Conservation (phyloP, 371 early-diverging fungal species). For the Rhizopus microsporus region DNA sequence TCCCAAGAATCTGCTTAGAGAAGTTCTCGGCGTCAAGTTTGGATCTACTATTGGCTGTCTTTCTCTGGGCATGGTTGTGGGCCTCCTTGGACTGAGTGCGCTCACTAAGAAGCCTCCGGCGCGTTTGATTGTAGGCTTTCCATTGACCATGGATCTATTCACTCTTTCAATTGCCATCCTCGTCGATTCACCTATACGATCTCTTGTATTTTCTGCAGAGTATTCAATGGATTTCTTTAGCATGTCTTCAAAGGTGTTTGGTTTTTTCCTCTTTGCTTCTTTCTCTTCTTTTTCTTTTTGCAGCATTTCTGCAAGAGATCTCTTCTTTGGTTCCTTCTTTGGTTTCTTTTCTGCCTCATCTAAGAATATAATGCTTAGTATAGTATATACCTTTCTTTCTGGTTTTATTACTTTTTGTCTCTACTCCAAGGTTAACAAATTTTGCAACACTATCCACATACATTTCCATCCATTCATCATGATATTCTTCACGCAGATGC, state of each 20-base stretch:
- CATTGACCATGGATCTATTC: slow-evolving; percentile 20
- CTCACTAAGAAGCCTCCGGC: slow-evolving; percentile 22
- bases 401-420: too few species aligned
- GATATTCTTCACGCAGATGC: not conserved
- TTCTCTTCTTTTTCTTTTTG: not conserved
- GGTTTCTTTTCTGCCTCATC: not conserved
- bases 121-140: slow-evolving; percentile 25
- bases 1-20: not conserved
- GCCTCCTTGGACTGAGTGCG: slow-evolving; percentile 14
- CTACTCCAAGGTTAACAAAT: not conserved
- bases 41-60: not conserved
- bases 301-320: not conserved
- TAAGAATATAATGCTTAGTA: not conserved
- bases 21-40: not conserved
- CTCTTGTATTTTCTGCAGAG: slow-evolving; percentile 17
- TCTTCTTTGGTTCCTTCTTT: not conserved
- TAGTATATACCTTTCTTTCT: too few species aligned
- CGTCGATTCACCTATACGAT: slow-evolving; percentile 21
- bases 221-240: slow-evolving; percentile 68
- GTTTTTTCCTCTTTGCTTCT: not conserved
- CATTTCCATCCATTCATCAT: not conserved
- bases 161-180: slow-evolving; percentile 20
- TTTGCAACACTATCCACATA: too few species aligned
- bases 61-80: not conserved
- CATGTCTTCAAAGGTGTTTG: not conserved